Base-by-base conservation (phyloP, 495 filamentous ascomycete species). In the Penicillium robsamsonii region DNA sequence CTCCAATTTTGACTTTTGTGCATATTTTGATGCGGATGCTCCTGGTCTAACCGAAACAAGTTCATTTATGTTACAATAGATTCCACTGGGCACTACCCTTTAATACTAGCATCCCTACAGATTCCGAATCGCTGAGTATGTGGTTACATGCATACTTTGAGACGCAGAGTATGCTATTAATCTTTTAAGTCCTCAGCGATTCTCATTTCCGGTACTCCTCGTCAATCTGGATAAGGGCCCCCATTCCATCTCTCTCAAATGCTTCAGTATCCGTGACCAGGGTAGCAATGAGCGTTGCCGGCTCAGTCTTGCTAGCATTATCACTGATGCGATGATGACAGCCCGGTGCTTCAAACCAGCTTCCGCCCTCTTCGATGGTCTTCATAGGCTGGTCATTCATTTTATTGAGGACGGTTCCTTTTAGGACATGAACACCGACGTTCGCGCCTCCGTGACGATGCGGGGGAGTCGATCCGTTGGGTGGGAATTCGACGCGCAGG, bases 291-390 rank as follows among this genome's bases (percentile, higher is more conserved):
- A 75, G 33, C 9, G 51, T 53, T 0, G 71, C 70, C 3, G 66
- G 53, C 47, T 70, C 70, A 4, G 64, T 71, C 47, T 64, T 60
- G 57, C 72, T 72, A 4, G 60, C 62, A 58, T 77, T 77, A 38
- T 69, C 70, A 45, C 75, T 75, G 44, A 71, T 64, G 25, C 67
- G 59, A 57, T 79, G 75, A 42, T 75, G 73, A 41, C 76, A 79
- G 1, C 74, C 75, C 0, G 76, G 76, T 9, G 72, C 70, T 57
- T 79, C 75, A 47, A 68, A 75, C 62, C 67, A 77, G 15, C 61
- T 63, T 8, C 63, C 72, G 1, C 73, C 74, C 3, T 40, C 25
- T 17, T 58, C 12, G 20, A 63, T 60, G 0, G 62, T 47, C 29
- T 58, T 61, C 51, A 70, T 68, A 18, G 62, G 63, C 9, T 70